phyloP scores from a whole-genome alignment of 2,329 filamentous ascomycete species.

The Xylogone sp. region DNA sequence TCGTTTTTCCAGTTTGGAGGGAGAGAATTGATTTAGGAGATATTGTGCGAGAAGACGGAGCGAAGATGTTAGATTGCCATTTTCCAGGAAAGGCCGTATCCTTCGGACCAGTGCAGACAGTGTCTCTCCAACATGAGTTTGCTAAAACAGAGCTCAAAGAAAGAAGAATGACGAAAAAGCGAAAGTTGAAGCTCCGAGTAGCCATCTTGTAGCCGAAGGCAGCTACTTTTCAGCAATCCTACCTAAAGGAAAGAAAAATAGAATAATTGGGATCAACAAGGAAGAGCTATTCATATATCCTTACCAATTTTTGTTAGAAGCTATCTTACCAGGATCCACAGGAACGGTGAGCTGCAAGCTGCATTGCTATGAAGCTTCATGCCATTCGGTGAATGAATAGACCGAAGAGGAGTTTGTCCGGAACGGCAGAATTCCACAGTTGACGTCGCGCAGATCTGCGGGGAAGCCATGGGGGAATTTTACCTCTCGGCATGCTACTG shows the following conservation, averaged over 20 bases:
- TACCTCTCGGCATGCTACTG: background rate
- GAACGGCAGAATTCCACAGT: background rate
- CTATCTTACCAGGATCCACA: background rate
- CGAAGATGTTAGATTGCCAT: conserved; percentile 57
- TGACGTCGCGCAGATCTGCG: background rate
- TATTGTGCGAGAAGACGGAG: conserved; percentile 48
- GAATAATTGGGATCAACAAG: background rate
- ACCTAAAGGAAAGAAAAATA: background rate
- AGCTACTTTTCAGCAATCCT: background rate
- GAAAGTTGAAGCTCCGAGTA: background rate
- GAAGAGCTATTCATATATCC: background rate
- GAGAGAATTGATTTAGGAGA: conserved; percentile 40
- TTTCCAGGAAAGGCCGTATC: conserved; percentile 49
- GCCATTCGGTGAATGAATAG: background rate
- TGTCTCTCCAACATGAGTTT: conserved; percentile 49
- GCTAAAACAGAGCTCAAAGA: background rate
- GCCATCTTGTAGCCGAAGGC: background rate
- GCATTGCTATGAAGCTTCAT: background rate
- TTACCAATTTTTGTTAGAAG: background rate
- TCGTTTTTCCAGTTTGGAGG: conserved; percentile 24
- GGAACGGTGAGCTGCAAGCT: background rate
- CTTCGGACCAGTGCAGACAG: conserved; percentile 46
- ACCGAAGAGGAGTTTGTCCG: background rate
- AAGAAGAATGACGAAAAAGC: background rate
- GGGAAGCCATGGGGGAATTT: background rate